Percentiles rank a stretch among this genome's conserved stretches.
Evolutionary conservation across 2,329 filamentous ascomycete genomes (phyloP).

Genomic region (Cladophialophora exuberans): DNA sequence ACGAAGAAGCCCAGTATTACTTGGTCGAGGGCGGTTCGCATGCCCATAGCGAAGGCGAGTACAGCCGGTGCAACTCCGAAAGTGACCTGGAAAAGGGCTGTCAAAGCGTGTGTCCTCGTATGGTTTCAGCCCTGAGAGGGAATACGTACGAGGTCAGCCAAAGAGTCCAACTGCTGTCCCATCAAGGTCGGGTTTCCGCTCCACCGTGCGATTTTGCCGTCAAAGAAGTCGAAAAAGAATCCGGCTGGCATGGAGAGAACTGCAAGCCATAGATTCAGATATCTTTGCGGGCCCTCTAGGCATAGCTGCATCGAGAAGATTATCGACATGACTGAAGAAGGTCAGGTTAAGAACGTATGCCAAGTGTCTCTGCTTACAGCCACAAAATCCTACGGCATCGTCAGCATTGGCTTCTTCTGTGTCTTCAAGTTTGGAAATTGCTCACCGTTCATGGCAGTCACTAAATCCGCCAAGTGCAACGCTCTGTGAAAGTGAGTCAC

Average conservation of each 20-base stretch:
- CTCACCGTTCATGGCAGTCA: slow-evolving; percentile 55
- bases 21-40: slow-evolving; percentile 84
- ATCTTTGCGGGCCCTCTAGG: slow-evolving; percentile 68
- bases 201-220: slow-evolving; percentile 95
- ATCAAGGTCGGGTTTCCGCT: slow-evolving; percentile 95
- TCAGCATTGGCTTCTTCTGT: slow-evolving; percentile 15
- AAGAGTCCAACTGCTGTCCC: slow-evolving; percentile 95
- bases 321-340: slow-evolving; percentile 75
- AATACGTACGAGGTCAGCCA: slow-evolving; percentile 91
- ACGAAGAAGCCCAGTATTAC: slow-evolving; percentile 83
- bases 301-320: slow-evolving; percentile 95
- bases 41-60: slow-evolving; percentile 83
- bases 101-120: too few species aligned
- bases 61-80: slow-evolving; percentile 90
- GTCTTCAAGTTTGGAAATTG: background rate
- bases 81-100: slow-evolving; percentile 68
- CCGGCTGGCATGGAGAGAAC: slow-evolving; percentile 88
- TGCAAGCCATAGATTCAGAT: slow-evolving; percentile 76
- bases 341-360: slow-evolving; percentile 5
- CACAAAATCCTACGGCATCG: slow-evolving; percentile 48
- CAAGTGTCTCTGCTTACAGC: slow-evolving; percentile 41
- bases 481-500: slow-evolving; percentile 38
- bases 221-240: slow-evolving; percentile 97
- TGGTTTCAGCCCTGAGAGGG: too few species aligned
- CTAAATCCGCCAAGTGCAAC: slow-evolving; percentile 54